Base-by-base conservation (phyloP, 805 yeast species). In the Monosporozyma yasuniensis region DNA sequence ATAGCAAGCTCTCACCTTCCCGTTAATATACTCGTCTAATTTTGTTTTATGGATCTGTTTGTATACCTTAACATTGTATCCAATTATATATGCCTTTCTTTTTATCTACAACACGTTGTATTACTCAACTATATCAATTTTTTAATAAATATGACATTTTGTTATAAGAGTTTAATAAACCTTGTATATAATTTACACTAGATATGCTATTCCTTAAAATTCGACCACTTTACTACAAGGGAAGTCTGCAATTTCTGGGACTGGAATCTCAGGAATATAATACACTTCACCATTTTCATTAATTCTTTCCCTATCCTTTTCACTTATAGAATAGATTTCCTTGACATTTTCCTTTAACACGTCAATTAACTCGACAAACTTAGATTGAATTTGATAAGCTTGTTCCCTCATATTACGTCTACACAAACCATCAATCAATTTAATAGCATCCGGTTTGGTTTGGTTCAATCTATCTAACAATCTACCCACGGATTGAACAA, bases 281-380 rank as follows among this genome's bases (percentile, higher is more conserved):
- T 87, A 91, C 10, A 87, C 77, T 54, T 84, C 82, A 1, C 98
- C 98, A 53, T 87, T 79, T 38, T 90, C 97, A 64, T 90, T 91
- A 50, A 85, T 69, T 67, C 98, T 79, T 68, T 88, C 95, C 57
- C 96, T 76, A 59, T 90, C 96, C 56, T 79, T 79, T 58, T 88
- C 96, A 55, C 86, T 83, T 65, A 89, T 80, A 44, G 76, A 72
- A 69, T 85, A 91, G 22, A 93, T 86, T 66, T 90, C 97, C 16
- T 65, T 76, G 25, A 85, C 71, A 56, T 84, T 74, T n/a, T 74
- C 81, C 48, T 72, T 73, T 50, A 91, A 67, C 42, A 80, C 70
- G 1, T 61, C 72, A 2, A 80, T 52, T 35, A 90, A 72, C 23
- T 79, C 85, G 16, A 71, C 69, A 72, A 82, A 84, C 30, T 72